Base-by-base conservation (phyloP, 495 filamentous ascomycete genomes). In the Podospora didyma region DNA sequence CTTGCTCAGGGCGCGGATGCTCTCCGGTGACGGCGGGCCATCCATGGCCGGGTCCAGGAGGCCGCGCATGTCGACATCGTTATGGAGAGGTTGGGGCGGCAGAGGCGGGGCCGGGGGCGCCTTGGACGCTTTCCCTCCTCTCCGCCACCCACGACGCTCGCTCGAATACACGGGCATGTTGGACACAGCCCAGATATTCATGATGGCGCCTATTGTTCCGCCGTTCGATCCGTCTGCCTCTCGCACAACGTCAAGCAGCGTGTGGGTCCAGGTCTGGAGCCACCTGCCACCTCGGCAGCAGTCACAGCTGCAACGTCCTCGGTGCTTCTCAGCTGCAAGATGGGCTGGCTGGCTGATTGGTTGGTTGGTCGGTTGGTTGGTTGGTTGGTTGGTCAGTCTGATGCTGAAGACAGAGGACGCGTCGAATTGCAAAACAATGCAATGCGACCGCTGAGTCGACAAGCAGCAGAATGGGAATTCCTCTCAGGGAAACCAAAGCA, bases 21-120 rank as follows among this genome's bases (percentile, higher is more conserved):
- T 71, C 60, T 80, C 76, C 49, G 80, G 78, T 6, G 80, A 82
- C 14, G 79, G 79, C 31, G 79, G 80, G 37, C 75, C 76, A 54
- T 81, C 76, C 45, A 82, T 67, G 14, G 79, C 70, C 26, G 79
- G 78, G 39, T 75, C 76, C 45, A 82, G 59, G 45, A 74, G 54
- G 37, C 66, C 67, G 59, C 58, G 61, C 22, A 73, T 60, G 52
- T 64, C 57, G 20, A 53, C 46, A 54, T 70, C 57, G 58, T 63
- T 57, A 24, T 60, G 54, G 28, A 53, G 45, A 11, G 21, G 35
- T 24, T 56, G 47, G 22, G 20, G 47, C 47, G 31, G 48, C 31
- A 19, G 16, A 57, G 11, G 41, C 22, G 39, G 39, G 26, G 28
- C 21, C 22, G 58, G 42, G 19, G 51, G 53, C 44, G 35, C 31